Percentiles rank a stretch among this genome's conserved stretches.
Conservation (phyloP, 2,329 filamentous ascomycete species). For the Pseudocercospora eumusae region DNA sequence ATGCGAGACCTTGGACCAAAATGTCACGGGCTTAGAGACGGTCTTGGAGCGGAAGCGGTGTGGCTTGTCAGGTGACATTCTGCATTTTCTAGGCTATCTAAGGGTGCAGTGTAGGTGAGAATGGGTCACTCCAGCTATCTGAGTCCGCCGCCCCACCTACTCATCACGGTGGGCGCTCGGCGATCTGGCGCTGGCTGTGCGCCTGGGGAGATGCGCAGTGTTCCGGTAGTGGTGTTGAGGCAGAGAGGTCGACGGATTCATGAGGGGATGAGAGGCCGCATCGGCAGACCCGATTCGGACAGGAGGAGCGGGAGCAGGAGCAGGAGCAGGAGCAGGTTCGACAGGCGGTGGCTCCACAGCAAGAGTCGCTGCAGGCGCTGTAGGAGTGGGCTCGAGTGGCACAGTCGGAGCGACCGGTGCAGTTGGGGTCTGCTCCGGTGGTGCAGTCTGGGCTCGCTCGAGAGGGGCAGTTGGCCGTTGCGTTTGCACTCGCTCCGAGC, state of each 20-base stretch:
- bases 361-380: neutral
- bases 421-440: no score
- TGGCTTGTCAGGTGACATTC: neutral
- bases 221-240: conserved; percentile 19
- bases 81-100: neutral
- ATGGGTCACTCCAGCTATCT: neutral
- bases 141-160: neutral
- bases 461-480: neutral
- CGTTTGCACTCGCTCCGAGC: neutral
- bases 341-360: neutral
- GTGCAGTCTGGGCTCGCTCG: no score
- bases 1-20: neutral
- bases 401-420: neutral
- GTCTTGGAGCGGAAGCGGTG: neutral
- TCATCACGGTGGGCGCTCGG: neutral
- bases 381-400: neutral
- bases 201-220: neutral
- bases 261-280: conserved; percentile 17
- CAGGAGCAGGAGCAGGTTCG: neutral
- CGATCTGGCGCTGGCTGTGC: neutral
- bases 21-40: neutral
- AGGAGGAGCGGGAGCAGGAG: neutral
- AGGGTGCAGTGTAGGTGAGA: neutral
- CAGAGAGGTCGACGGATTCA: conserved; percentile 16
- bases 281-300: conserved; percentile 2